Evolutionary conservation across 805 yeast species (phyloP).

Genomic region (Ogataea trehaloabstinens): DNA sequence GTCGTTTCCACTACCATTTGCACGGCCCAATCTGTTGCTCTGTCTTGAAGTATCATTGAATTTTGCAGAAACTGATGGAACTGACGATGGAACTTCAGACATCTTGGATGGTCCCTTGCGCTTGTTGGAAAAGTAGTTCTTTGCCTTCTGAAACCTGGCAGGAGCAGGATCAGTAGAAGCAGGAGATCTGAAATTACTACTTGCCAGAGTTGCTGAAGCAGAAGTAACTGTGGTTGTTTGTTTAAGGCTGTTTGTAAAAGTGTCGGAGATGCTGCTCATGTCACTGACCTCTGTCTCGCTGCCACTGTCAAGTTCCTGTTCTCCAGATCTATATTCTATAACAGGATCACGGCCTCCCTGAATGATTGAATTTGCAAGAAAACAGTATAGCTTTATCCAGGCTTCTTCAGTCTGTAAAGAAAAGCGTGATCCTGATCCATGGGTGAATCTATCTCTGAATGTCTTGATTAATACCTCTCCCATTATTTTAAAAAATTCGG

Average conservation of each 20-base stretch:
- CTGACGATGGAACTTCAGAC: conserved; percentile 1
- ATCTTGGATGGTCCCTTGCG: neutral
- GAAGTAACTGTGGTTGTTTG: neutral
- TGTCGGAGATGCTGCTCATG: neutral
- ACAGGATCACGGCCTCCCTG: conserved; percentile 59
- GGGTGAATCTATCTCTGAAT: conserved; percentile 56
- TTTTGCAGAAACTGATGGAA: neutral
- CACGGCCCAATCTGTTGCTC: no score
- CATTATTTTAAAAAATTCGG: conserved; percentile 66
- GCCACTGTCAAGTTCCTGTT: conserved; percentile 2
- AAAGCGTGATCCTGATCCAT: conserved; percentile 36
- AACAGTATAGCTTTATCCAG: conserved; percentile 70
- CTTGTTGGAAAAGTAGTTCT: conserved; percentile 5
- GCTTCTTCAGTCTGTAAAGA: conserved; percentile 61
- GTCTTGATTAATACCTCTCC: conserved; percentile 71
- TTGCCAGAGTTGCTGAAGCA: neutral
- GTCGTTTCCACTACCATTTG: conserved; percentile 10
- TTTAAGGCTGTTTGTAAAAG: conserved; percentile 2
- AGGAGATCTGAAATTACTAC: neutral
- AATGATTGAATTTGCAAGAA: conserved; percentile 63
- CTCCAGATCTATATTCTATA: conserved; percentile 23
- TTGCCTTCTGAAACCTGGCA: conserved; percentile 9
- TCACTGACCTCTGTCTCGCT: conserved; percentile 1
- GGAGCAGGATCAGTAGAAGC: neutral
- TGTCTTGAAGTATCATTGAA: neutral